phyloP scores from a whole-genome alignment of 169 alveolate genomes.

The Cryptosporidium tyzzeri region DNA sequence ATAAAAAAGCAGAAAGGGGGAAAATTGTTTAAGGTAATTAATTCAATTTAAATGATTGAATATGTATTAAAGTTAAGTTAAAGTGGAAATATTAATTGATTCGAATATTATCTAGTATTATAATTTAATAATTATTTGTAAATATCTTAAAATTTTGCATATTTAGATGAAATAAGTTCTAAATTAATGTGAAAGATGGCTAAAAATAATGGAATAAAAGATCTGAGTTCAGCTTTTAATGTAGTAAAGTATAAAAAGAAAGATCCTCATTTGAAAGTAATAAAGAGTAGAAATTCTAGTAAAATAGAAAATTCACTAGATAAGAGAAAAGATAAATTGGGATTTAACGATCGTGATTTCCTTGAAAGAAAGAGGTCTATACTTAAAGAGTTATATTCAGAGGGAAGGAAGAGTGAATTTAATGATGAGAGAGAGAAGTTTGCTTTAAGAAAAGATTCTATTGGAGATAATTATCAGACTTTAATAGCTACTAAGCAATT shows the following conservation, averaged over 20 bases:
- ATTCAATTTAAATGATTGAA: not conserved
- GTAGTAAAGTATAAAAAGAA: slow-evolving; percentile 3
- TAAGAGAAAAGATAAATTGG: not conserved
- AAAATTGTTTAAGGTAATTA: not conserved
- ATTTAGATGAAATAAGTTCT: not conserved
- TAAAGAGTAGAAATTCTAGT: not conserved
- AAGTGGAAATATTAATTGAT: not conserved
- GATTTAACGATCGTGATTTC: slow-evolving; percentile 19
- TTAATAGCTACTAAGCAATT: slow-evolving; percentile 19
- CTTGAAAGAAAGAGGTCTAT: slow-evolving; percentile 23
- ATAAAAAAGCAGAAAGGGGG: not conserved
- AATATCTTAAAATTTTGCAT: too few relatives aligned
- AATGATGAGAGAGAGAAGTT: slow-evolving; percentile 66
- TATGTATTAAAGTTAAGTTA: not conserved
- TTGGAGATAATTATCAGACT: slow-evolving; percentile 4
- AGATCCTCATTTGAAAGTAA: slow-evolving; percentile 32
- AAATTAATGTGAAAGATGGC: slow-evolving; percentile 20
- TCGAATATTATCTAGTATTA: not conserved
- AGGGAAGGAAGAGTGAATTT: slow-evolving; percentile 53
- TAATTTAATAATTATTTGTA: not conserved
- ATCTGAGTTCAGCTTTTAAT: slow-evolving; percentile 43
- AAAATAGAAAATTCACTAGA: not conserved
- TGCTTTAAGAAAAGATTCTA: slow-evolving; percentile 2
- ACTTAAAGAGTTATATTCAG: slow-evolving; percentile 33
- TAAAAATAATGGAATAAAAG: not conserved